phyloP scores from a whole-genome alignment of 768 basidiomycete species.

The Rhizopogon sp. region DNA sequence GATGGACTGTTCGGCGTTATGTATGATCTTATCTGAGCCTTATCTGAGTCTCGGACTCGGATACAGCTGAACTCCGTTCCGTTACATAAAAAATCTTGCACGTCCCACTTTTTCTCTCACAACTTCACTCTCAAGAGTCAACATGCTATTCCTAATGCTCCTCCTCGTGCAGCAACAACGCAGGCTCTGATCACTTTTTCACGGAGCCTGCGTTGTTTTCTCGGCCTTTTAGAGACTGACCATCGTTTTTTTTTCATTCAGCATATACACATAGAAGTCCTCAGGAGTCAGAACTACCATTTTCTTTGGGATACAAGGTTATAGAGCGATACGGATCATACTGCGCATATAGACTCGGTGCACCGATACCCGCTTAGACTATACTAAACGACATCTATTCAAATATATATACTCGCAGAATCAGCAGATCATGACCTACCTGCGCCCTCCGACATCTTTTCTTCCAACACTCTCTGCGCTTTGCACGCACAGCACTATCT shows the following conservation, averaged over 20 bases:
- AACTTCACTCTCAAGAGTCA: not conserved
- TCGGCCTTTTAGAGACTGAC: not conserved
- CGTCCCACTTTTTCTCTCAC: not conserved
- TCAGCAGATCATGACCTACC: conserved; percentile 10
- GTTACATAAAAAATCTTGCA: conserved; percentile 1
- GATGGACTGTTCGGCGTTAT: too few relatives aligned
- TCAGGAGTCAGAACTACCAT: not conserved
- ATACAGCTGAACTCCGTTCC: conserved; percentile 11
- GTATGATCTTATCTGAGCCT: conserved; percentile 12
- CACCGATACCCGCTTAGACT: conserved; percentile 4
- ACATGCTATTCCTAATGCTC: conserved; percentile 36
- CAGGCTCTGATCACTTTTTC: conserved; percentile 27
- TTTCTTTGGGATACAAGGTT: not conserved
- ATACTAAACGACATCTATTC: not conserved
- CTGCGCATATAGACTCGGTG: conserved; percentile 10
- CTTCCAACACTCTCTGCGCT: conserved; percentile 56
- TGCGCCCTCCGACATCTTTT: conserved; percentile 38
- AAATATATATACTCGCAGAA: conserved; percentile 5
- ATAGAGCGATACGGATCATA: conserved; percentile 1
- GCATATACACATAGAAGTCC: conserved; percentile 2
- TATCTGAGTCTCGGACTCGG: conserved; percentile 1
- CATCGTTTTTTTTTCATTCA: not conserved
- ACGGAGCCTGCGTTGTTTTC: conserved; percentile 17
- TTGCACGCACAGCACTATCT: conserved; percentile 26
- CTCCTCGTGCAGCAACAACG: conserved; percentile 49